These are phyloP conservation scores for Entonaema liquescens DNA, from an alignment of 495 filamentous ascomycete species.

Conservation along the genomic window DNA sequence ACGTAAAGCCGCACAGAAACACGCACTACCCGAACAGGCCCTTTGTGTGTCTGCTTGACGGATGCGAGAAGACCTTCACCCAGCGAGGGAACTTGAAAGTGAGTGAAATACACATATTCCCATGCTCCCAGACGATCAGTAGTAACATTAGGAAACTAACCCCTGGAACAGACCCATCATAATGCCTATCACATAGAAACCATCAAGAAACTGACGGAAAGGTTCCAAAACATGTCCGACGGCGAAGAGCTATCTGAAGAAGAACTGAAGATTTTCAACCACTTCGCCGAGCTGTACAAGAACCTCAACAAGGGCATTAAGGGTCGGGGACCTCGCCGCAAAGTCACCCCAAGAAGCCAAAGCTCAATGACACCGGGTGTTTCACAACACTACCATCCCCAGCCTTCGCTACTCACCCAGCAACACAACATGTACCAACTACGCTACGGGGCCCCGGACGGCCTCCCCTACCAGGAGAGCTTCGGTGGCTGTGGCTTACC, in stretches of 20 bases:
- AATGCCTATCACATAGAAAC: constrained; percentile 87
- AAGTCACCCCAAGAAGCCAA: constrained; percentile 49
- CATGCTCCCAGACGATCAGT: background rate
- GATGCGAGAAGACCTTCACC: constrained; percentile 86
- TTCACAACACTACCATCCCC: constrained; percentile 32
- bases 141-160: constrained; percentile 5
- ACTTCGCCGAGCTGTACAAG: constrained; percentile 89
- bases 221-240: constrained; percentile 72
- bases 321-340: constrained; percentile 86
- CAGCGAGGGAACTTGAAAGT: constrained; percentile 92
- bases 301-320: constrained; percentile 95
- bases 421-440: constrained; percentile 42
- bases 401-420: constrained; percentile 44
- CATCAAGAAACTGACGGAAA: constrained; percentile 73
- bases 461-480: constrained; percentile 23
- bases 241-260: constrained; percentile 67
- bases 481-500: constrained; percentile 30
- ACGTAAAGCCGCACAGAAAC: constrained; percentile 85
- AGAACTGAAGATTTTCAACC: constrained; percentile 84
- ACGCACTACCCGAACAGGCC: constrained; percentile 81
- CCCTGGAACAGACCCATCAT: constrained; percentile 76
- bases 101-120: constrained; percentile 6
- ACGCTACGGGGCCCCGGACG: constrained; percentile 25
- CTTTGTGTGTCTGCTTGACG: constrained; percentile 81
- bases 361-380: background rate